Evolutionary conservation across 352 stramenopile genomes (phyloP).

Genomic region (Pythium dissotocum): DNA sequence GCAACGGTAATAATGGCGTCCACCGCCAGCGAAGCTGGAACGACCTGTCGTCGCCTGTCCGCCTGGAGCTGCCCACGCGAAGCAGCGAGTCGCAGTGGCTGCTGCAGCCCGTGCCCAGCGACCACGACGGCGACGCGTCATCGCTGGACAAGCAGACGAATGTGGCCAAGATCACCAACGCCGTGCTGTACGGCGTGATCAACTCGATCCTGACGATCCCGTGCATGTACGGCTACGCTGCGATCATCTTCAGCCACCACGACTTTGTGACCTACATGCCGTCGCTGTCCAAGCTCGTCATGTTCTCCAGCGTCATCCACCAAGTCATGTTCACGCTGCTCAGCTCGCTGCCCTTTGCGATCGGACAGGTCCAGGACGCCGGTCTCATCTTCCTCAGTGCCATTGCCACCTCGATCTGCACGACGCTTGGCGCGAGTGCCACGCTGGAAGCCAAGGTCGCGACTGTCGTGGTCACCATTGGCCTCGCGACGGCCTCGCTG

Average conservation of each 20-base stretch:
- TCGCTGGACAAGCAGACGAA: conserved; percentile 20
- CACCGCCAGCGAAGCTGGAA: conserved; percentile 21
- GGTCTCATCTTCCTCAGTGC: conserved; percentile 97
- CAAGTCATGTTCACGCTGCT: conserved; percentile 89
- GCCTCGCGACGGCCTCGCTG: conserved; percentile 89
- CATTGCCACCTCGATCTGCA: conserved; percentile 93
- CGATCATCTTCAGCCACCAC: conserved; percentile 94
- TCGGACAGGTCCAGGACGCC: conserved; percentile 98
- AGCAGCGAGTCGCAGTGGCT: conserved; percentile 16
- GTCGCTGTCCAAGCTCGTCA: conserved; percentile 95
- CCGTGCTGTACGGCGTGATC: conserved; percentile 87
- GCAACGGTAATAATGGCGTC: conserved; percentile 1
- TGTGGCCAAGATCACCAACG: conserved; percentile 55
- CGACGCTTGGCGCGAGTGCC: conserved; percentile 62
- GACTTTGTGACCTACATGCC: conserved; percentile 89
- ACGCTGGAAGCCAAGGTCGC: conserved; percentile 86
- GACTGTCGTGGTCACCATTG: conserved; percentile 94
- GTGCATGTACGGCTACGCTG: conserved; percentile 94
- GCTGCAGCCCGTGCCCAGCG: conserved; percentile 10
- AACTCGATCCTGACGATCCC: conserved; percentile 95
- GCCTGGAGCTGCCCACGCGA: conserved; percentile 9
- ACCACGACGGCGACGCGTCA: conserved; percentile 10
- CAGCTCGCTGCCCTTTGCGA: conserved; percentile 94
- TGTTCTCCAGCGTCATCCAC: conserved; percentile 96
- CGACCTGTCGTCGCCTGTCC: conserved; percentile 17